Evolutionary conservation across 148 eudicot species (phyloP), one percentile per base, ranked within the genome.

Genomic region (Persicaria maculosa): DNA sequence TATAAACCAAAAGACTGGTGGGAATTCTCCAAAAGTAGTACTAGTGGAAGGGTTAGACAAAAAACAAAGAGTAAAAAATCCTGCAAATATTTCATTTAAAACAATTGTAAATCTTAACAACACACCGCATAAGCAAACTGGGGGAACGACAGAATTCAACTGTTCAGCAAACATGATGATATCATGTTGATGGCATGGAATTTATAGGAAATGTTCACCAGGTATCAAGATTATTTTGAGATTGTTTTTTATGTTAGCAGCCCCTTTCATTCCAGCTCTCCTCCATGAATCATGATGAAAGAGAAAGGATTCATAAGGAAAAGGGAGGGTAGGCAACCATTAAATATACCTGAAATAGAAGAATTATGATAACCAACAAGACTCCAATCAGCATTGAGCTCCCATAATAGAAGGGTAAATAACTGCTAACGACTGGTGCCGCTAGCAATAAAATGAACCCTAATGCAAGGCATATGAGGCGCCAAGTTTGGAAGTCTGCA

Each of bases 321-420:
- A 12, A 22, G 67, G 3, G 14, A 61, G 72, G 1, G 58, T 36
- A 69, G 6, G 58, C 9, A 69, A 71, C 85, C 64, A 58, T 40
- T 14, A 65, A 12, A 36, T n/a, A 65, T 40, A 95, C 98, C 97
- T 95, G 98, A 79, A 92, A 92, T 40, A 95, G 96, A 76, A 95
- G 82, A 81, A 95, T 87, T 57, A 95, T 77, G 79, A 95, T 75
- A 75, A 95, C 98, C 72, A 92, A 90, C 9, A 91, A 82, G 70
- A 95, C 83, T 71, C 98, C 98, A 40, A 90, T 85, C 20, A 86
- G 88, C 98, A 95, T 95, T 31, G 97, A 90, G 75, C 96, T 92
- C 81, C 96, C 88, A 71, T 95, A 95, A 81, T 95, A 95, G 82
- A 95, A 95, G 44, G 97, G 98, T 77, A 92, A 97, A 91, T 93